These are phyloP conservation scores for Reticulascus tulasneorum DNA, from an alignment of 2,329 filamentous ascomycete species.

Conservation along the genomic window DNA sequence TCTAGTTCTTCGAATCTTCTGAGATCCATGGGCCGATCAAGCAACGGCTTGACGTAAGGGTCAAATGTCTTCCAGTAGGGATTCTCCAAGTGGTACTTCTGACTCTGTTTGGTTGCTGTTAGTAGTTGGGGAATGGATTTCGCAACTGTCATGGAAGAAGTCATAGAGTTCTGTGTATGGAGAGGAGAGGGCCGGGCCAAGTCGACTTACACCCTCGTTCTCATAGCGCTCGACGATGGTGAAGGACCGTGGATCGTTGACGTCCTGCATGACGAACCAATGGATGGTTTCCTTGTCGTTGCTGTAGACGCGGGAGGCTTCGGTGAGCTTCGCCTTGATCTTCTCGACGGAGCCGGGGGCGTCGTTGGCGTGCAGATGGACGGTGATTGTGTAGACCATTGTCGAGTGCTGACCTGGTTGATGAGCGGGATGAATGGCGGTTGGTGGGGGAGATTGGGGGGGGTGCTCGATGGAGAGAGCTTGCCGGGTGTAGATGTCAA, in stretches of 20 bases:
- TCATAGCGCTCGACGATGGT: conserved; percentile 73
- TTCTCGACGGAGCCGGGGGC: conserved; percentile 60
- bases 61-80: conserved; percentile 76
- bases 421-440: background rate
- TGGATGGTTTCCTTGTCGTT: conserved; percentile 66
- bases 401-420: conserved; percentile 17
- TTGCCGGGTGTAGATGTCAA: background rate
- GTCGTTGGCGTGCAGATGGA: conserved; percentile 67
- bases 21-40: conserved; percentile 67
- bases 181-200: background rate
- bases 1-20: conserved; percentile 65
- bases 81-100: conserved; percentile 63
- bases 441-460: background rate
- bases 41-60: conserved; percentile 65
- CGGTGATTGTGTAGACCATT: conserved; percentile 68
- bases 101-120: conserved; percentile 44
- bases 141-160: background rate
- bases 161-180: background rate
- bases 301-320: conserved; percentile 69
- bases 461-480: background rate
- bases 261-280: conserved; percentile 77
- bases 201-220: conserved; percentile 54
- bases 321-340: conserved; percentile 67
- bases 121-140: no score
- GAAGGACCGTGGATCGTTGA: conserved; percentile 64